Percentiles rank a stretch among this genome's conserved stretches.
phyloP scores from a whole-genome alignment of 345 rosid species.

The Populus nigra region DNA sequence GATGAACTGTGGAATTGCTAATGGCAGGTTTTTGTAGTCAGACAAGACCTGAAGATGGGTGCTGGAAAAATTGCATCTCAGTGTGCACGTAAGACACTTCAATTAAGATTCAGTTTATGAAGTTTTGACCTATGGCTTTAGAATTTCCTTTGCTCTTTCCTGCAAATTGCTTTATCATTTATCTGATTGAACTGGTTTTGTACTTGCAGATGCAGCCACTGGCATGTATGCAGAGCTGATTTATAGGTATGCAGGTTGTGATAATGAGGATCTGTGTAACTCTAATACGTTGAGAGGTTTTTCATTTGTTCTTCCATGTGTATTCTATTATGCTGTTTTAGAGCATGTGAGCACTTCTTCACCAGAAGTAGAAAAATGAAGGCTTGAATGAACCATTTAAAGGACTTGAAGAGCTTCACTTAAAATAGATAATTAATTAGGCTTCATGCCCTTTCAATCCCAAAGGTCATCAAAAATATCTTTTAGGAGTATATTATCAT shows the following conservation, averaged over 20 bases:
- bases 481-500: neutral
- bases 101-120: neutral
- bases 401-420: neutral
- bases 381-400: neutral
- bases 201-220: slow-evolving; percentile 76
- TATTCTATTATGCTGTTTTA: neutral
- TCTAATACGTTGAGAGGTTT: neutral
- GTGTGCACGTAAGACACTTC: slow-evolving; percentile 73
- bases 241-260: slow-evolving; percentile 49
- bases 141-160: neutral
- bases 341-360: neutral
- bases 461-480: neutral
- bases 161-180: neutral
- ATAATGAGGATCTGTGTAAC: neutral
- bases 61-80: slow-evolving; percentile 81
- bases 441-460: neutral
- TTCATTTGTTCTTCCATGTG: neutral
- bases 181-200: slow-evolving; percentile 10
- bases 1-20: slow-evolving; percentile 12
- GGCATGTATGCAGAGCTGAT: slow-evolving; percentile 80
- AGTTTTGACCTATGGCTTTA: neutral
- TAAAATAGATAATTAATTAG: neutral
- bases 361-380: neutral
- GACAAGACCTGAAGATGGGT: slow-evolving; percentile 94
- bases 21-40: slow-evolving; percentile 77